Evolutionary conservation across 225 moss, liverwort and hornwort genomes (phyloP), one percentile per base, ranked within the genome.

Genomic region (Pseudoscleropodium purum): DNA sequence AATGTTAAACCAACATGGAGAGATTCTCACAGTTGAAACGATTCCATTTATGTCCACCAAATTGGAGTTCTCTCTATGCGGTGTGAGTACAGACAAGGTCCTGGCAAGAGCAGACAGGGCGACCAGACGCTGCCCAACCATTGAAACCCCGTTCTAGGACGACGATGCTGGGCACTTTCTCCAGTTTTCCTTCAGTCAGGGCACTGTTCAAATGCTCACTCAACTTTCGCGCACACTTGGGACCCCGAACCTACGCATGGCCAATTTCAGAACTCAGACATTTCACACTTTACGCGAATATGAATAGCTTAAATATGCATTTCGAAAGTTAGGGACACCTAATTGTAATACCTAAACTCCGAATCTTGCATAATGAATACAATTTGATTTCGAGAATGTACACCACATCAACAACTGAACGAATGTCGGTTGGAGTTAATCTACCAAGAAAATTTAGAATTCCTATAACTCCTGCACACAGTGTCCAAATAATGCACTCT

Each of bases 51-150:
- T 47, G 59, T 79, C 43, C 73, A 79, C 77, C 57, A 83, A 66
- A 59, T 79, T 59, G 39, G 73, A 88, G 23, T 77, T 88, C 88
- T 64, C 39, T 69, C 81, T 94, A 89, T 16, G 84, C 87, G 47
- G 76, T 75, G 75, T 93, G 91, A 82, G 68, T 82, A 34, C 93
- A 94, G 62, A 92, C 89, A 79, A 91, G 84, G 75, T 95, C 95
- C 89, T 94, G 90, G 94, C 97, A 99, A 84, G 92, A 86, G 95
- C 99, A 99, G 72, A 97, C 87, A 25, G 96, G 96, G 79, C 89
- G 92, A 62, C 96, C 97, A 88, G 95, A 91, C 77, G 92, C 93
- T 59, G 95, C 95, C 99, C 99, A 99, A 37, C 95, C 96, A 89
- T 96, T 94, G 83, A 97, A 97, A 69, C 96, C 97, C 78, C 91